These are phyloP conservation scores for Colletotrichum orbiculare DNA, from an alignment of 2,329 filamentous ascomycete species.

Conservation along the genomic window DNA sequence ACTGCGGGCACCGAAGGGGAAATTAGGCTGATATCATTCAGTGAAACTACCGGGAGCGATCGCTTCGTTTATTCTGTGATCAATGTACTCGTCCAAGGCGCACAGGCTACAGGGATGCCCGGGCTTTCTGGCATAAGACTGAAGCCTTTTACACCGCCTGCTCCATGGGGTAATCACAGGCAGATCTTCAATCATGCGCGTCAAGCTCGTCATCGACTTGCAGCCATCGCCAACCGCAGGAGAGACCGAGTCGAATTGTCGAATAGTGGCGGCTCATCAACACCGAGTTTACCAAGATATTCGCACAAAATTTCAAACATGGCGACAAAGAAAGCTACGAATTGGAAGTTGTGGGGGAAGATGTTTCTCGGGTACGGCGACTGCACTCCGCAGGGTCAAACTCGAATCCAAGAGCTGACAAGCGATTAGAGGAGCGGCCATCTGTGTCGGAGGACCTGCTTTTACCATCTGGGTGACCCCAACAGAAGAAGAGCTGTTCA, in stretches of 20 bases:
- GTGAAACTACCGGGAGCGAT: too few species aligned
- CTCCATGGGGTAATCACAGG: neutral
- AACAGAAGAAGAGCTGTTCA: conserved; percentile 90
- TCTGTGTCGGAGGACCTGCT: conserved; percentile 87
- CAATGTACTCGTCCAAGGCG: too few species aligned
- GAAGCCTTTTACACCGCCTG: conserved; percentile 21
- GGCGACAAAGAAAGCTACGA: conserved; percentile 61
- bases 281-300: neutral
- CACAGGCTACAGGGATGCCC: too few species aligned
- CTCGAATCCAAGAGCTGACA: conserved; percentile 17
- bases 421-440: conserved; percentile 69
- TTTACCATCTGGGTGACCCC: conserved; percentile 84
- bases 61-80: too few species aligned
- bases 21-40: too few species aligned
- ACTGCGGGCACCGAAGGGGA: too few species aligned
- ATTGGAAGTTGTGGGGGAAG: conserved; percentile 73
- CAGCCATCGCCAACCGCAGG: conserved; percentile 2
- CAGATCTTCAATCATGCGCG: conserved; percentile 32
- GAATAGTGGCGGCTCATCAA: neutral
- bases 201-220: conserved; percentile 36
- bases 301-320: conserved; percentile 9
- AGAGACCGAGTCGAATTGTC: neutral
- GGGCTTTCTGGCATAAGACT: neutral
- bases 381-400: neutral
- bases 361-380: conserved; percentile 72